These are phyloP conservation scores for Porcisia deanei DNA, from an alignment of 208 protist genomes.

Conservation along the genomic window DNA sequence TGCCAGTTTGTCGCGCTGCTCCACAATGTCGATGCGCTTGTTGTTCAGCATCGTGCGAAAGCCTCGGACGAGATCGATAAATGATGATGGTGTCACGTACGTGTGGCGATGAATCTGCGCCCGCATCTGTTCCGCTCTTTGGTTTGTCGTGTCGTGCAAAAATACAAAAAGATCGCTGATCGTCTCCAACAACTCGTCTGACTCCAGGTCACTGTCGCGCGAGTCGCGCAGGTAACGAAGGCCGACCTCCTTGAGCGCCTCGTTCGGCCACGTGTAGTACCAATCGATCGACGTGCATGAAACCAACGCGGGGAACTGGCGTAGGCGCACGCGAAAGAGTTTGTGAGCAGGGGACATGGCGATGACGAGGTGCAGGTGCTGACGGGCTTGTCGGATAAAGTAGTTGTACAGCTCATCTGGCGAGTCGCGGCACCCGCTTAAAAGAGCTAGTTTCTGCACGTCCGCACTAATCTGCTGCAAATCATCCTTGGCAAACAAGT, in stretches of 20 bases:
- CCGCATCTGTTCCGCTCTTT: constrained; percentile 89
- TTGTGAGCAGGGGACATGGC: constrained; percentile 97
- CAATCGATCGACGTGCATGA: constrained; percentile 99
- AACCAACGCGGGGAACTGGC: constrained; percentile 98
- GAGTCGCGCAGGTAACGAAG: constrained; percentile 82
- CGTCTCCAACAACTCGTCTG: constrained; percentile 73
- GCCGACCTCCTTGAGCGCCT: constrained; percentile 96
- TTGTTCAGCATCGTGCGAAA: constrained; percentile 94
- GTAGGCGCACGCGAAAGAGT: constrained; percentile 94
- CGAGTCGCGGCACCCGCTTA: constrained; percentile 88
- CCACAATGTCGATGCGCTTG: constrained; percentile 93
- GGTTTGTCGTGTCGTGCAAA: constrained; percentile 93
- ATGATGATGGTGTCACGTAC: constrained; percentile 99
- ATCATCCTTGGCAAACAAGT: constrained; percentile 97
- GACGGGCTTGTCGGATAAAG: constrained; percentile 95
- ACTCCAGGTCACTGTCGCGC: constrained; percentile 82
- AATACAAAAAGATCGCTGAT: constrained; percentile 94
- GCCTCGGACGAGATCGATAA: constrained; percentile 96
- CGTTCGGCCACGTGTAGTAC: constrained; percentile 98
- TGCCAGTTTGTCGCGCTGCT: constrained; percentile 97
- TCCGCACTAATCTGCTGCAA: constrained; percentile 93
- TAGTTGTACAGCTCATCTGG: constrained; percentile 95
- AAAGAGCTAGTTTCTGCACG: constrained; percentile 89
- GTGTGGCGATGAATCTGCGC: constrained; percentile 94
- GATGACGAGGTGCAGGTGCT: constrained; percentile 96